These are phyloP conservation scores for Hymenoscyphus infarciens DNA, from an alignment of 2,329 filamentous ascomycete species.

Conservation along the genomic window DNA sequence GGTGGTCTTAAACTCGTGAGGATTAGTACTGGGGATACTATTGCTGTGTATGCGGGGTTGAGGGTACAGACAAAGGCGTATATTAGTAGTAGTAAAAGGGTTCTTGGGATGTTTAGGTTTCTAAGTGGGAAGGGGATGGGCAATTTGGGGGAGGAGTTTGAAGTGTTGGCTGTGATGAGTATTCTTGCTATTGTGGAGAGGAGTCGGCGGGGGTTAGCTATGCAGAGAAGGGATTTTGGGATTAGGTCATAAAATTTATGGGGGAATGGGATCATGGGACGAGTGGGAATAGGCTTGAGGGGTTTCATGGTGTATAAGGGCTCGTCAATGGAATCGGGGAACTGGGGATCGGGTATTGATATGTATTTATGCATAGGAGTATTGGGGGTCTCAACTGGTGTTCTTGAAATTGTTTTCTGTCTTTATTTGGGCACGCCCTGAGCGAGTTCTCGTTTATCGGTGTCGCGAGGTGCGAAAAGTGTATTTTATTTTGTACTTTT, in stretches of 20 bases:
- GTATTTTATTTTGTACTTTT: no score
- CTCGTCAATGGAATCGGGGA: not conserved
- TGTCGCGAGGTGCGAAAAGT: no score
- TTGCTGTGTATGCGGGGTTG: slow-evolving; percentile 30
- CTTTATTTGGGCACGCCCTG: not conserved
- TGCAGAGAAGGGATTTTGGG: slow-evolving; percentile 19
- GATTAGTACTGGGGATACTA: slow-evolving; percentile 24
- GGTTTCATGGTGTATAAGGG: not conserved
- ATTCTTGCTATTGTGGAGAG: slow-evolving; percentile 28
- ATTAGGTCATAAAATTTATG: not conserved
- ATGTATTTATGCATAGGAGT: not conserved
- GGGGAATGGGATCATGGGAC: not conserved
- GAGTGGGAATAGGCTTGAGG: not conserved
- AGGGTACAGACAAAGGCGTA: slow-evolving; percentile 14
- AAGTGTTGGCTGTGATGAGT: slow-evolving; percentile 28
- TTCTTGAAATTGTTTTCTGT: not conserved
- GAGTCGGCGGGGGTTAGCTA: slow-evolving; percentile 21
- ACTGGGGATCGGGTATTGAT: not conserved
- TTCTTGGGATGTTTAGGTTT: slow-evolving; percentile 27
- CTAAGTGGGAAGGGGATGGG: slow-evolving; percentile 20
- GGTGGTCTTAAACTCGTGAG: slow-evolving; percentile 28
- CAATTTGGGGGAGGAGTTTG: slow-evolving; percentile 27
- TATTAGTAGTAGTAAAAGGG: slow-evolving; percentile 13
- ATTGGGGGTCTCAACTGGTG: not conserved
- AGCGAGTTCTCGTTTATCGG: not conserved